Base-by-base conservation (phyloP, 257 asterid genomes). In the Sherardia arvensis region DNA sequence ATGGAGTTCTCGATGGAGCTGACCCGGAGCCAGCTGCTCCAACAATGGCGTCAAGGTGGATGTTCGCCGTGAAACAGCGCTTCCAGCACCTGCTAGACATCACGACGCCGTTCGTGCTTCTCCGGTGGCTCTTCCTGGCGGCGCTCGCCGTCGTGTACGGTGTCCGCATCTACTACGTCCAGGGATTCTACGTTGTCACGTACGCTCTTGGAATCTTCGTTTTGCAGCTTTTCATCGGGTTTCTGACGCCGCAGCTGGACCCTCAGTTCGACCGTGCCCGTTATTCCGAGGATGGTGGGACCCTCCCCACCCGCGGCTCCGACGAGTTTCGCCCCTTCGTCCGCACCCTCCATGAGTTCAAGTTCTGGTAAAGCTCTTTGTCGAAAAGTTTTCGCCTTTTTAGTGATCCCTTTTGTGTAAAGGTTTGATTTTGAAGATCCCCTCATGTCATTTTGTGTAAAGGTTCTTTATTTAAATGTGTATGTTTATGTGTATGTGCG, bases 261-360 rank as follows among this genome's bases (percentile, higher is more conserved):
- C 99, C 99, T n/a, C 95, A 93, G 85, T 74, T 85, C 76, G 84
- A 90, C 67, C 73, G 62, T 59, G 22, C 69, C 77, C 17, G 25
- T 30, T n/a, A 33, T 63, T 27, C 51, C 15, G 90, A 78, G 18
- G 92, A 78, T 22, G 78, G 64, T 60, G 99, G 87, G 10, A 36
- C 80, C 29, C 89, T 90, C 67, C 99, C 99, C 49, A 84, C 92
- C 55, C 94, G 88, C 40, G 94, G 95, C 72, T 84, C 95, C 72
- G 99, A 93, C 48, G 99, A 93, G 92, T 93, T 93, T 68, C 96
- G 99, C 69, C 99, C 99, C 61, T 90, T 93, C 74, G 95, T 93
- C 62, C 96, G 99, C 68, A 95, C 97, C 69, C 87, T 93, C 27
- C 97, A 97, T 23, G 99, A 90, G 77, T 93, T 93, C 72, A 93